phyloP scores from a whole-genome alignment of 2,329 filamentous ascomycete species.

The Chaetomium sp. region DNA sequence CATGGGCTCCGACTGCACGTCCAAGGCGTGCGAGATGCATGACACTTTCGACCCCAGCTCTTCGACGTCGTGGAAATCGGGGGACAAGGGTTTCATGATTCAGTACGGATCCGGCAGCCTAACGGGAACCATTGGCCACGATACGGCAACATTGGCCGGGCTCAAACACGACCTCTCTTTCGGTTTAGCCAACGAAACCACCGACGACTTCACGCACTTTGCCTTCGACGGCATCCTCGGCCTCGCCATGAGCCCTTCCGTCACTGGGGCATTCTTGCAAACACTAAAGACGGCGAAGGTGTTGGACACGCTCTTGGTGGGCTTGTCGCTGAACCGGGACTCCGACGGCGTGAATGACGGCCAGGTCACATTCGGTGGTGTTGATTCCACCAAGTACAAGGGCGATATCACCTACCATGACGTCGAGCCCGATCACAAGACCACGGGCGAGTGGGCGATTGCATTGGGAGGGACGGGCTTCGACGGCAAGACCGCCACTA shows the following conservation, averaged over 20 bases:
- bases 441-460: constrained; percentile 65
- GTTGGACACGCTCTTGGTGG: constrained; percentile 60
- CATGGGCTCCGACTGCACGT: constrained; percentile 64
- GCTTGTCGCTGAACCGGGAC: constrained; percentile 62
- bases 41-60: constrained; percentile 60
- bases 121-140: constrained; percentile 57
- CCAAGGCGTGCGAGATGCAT: constrained; percentile 61
- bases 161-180: constrained; percentile 60
- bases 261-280: constrained; percentile 61
- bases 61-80: constrained; percentile 56
- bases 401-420: constrained; percentile 63
- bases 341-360: constrained; percentile 63
- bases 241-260: constrained; percentile 56
- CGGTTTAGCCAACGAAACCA: constrained; percentile 65
- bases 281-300: constrained; percentile 49
- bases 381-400: constrained; percentile 59
- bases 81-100: constrained; percentile 53
- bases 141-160: constrained; percentile 61
- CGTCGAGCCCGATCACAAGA: constrained; percentile 36
- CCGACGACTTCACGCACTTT: constrained; percentile 67
- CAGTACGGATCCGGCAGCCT: constrained; percentile 74
- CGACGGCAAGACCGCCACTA: constrained; percentile 50
- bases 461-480: constrained; percentile 59
- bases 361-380: constrained; percentile 68
- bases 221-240: constrained; percentile 86